Conservation (phyloP, 192 early-diverging fungal genomes). For the Entophlyctis helioformis region DNA sequence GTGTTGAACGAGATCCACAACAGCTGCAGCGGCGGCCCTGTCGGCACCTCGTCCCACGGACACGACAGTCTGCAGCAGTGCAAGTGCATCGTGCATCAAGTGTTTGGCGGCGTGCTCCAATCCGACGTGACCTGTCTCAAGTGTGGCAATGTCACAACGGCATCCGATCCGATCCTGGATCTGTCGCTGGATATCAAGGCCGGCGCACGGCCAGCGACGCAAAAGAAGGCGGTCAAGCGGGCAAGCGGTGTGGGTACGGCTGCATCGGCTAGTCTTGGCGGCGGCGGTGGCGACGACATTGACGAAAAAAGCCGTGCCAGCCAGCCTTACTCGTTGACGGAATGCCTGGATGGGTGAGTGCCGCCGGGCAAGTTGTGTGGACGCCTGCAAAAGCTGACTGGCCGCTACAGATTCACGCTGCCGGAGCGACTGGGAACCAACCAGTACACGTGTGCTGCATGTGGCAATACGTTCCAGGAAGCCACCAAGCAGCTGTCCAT, state of each 20-base stretch:
- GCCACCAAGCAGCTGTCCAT: constrained; percentile 84
- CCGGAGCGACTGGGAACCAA: background rate
- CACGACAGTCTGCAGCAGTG: constrained; percentile 23
- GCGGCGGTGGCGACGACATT: background rate
- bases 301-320: background rate
- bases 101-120: constrained; percentile 81
- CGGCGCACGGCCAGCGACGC: constrained; percentile 10
- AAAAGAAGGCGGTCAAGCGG: too few relatives aligned
- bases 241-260: background rate
- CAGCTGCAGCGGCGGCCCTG: constrained; percentile 12
- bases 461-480: constrained; percentile 25
- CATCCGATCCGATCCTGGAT: constrained; percentile 84
- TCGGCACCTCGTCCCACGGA: too few relatives aligned
- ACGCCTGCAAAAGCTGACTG: too few relatives aligned
- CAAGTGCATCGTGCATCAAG: constrained; percentile 77
- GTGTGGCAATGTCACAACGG: constrained; percentile 66
- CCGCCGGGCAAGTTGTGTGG: too few relatives aligned
- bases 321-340: constrained; percentile 28
- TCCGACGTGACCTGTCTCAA: constrained; percentile 77
- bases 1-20: constrained; percentile 77
- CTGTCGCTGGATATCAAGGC: constrained; percentile 74
- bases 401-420: too few relatives aligned
- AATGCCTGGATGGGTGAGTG: constrained; percentile 54
- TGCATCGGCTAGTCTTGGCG: background rate
- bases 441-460: background rate